Evolutionary conservation across 1,284 basidiomycete genomes (phyloP).

Genomic region (Leccinum laetum): DNA sequence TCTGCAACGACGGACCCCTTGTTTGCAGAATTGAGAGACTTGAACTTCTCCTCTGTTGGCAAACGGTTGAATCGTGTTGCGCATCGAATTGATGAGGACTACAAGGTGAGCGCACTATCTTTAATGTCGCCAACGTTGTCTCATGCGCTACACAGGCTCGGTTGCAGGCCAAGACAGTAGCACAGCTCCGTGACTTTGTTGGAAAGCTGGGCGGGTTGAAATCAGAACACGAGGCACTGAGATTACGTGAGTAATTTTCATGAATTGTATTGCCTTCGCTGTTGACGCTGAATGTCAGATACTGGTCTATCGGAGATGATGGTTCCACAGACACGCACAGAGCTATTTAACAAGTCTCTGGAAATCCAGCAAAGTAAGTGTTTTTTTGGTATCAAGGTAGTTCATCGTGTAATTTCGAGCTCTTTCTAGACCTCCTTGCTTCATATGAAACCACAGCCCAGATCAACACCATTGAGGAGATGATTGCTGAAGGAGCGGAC

Average conservation of each 20-base stretch:
- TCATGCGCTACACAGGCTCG: constrained; percentile 47
- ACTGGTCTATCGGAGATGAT: constrained; percentile 94
- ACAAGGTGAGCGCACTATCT: constrained; percentile 57
- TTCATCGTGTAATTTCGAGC: constrained; percentile 12
- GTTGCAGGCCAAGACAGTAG: constrained; percentile 86
- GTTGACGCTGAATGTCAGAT: constrained; percentile 50
- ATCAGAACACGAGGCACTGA: constrained; percentile 86
- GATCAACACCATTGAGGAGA: constrained; percentile 71
- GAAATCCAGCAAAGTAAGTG: constrained; percentile 94
- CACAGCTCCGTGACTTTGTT: constrained; percentile 94
- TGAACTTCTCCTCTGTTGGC: constrained; percentile 95
- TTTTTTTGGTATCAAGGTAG: background rate
- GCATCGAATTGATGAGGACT: constrained; percentile 86
- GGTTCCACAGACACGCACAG: constrained; percentile 82
- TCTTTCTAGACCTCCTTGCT: constrained; percentile 77
- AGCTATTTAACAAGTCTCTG: constrained; percentile 88
- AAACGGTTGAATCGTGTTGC: constrained; percentile 83
- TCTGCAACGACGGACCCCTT: constrained; percentile 81
- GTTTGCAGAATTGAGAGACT: constrained; percentile 78
- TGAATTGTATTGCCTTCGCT: constrained; percentile 6
- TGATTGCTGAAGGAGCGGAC: too few species aligned
- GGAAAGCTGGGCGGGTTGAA: constrained; percentile 92
- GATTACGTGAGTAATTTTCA: constrained; percentile 68
- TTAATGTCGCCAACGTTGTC: constrained; percentile 20
- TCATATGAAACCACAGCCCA: constrained; percentile 83